Evolutionary conservation across 2,329 filamentous ascomycete genomes (phyloP).

Genomic region (Fusarium pilosicola): DNA sequence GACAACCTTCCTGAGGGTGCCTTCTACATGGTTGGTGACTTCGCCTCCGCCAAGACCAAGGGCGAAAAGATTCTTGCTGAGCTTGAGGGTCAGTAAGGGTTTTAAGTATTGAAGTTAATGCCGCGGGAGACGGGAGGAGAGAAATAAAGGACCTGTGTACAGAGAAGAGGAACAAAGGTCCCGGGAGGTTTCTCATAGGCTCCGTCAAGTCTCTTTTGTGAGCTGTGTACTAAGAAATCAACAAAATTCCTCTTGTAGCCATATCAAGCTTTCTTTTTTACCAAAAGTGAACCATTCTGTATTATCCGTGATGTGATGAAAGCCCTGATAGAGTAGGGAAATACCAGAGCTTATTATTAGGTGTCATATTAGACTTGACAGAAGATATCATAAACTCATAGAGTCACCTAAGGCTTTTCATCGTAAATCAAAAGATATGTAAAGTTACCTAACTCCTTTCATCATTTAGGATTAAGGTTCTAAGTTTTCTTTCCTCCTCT

Average conservation of each 20-base stretch:
- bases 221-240: slow-evolving; percentile 70
- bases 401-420: no score
- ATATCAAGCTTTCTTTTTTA: slow-evolving; percentile 44
- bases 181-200: slow-evolving; percentile 61
- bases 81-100: slow-evolving; percentile 72
- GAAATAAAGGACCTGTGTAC: slow-evolving; percentile 61
- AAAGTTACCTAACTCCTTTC: neutral
- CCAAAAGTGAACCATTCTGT: slow-evolving; percentile 15
- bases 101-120: slow-evolving; percentile 50
- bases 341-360: neutral
- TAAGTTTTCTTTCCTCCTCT: neutral
- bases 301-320: neutral
- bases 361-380: neutral
- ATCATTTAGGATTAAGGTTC: neutral
- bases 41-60: slow-evolving; percentile 92
- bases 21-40: slow-evolving; percentile 98
- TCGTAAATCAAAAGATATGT: neutral
- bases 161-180: slow-evolving; percentile 64
- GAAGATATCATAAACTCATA: neutral
- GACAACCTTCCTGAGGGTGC: slow-evolving; percentile 93
- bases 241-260: slow-evolving; percentile 59
- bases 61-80: slow-evolving; percentile 99
- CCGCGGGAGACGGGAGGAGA: slow-evolving; percentile 47
- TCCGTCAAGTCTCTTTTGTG: slow-evolving; percentile 69
- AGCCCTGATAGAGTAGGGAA: neutral